Evolutionary conservation across 352 stramenopile genomes (phyloP).

Genomic region (Elongisporangium anandrum): DNA sequence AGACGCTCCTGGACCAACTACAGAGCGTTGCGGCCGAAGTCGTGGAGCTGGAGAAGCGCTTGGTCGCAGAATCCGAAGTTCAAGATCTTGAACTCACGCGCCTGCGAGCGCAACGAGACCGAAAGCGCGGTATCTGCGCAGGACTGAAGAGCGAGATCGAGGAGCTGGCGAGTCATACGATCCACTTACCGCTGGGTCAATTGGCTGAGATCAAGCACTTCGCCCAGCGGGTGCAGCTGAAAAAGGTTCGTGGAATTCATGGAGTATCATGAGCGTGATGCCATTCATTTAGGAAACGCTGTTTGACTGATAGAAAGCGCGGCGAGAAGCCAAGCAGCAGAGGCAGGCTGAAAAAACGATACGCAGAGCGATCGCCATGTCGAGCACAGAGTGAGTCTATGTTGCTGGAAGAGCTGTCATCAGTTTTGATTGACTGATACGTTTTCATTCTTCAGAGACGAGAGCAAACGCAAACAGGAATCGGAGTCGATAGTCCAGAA

Average conservation of each 20-base stretch:
- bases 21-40: conserved; percentile 15
- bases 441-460: not conserved
- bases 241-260: conserved; percentile 13
- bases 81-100: conserved; percentile 6
- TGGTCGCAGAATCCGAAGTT: conserved; percentile 1
- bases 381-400: not conserved
- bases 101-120: conserved; percentile 13
- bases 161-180: conserved; percentile 12
- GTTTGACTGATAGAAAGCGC: not conserved
- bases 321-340: not conserved
- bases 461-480: not conserved
- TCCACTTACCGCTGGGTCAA: conserved; percentile 13
- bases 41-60: conserved; percentile 15
- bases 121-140: conserved; percentile 17
- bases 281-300: too few relatives aligned
- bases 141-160: conserved; percentile 22
- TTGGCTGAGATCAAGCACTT: conserved; percentile 14
- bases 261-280: too few relatives aligned
- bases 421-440: not conserved
- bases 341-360: not conserved
- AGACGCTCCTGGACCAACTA: conserved; percentile 14
- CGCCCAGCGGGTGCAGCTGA: conserved; percentile 20
- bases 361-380: not conserved
- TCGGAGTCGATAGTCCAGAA: not conserved
- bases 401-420: not conserved